Base-by-base conservation (phyloP, 192 early-diverging fungal genomes). In the Coemansia sp. region DNA sequence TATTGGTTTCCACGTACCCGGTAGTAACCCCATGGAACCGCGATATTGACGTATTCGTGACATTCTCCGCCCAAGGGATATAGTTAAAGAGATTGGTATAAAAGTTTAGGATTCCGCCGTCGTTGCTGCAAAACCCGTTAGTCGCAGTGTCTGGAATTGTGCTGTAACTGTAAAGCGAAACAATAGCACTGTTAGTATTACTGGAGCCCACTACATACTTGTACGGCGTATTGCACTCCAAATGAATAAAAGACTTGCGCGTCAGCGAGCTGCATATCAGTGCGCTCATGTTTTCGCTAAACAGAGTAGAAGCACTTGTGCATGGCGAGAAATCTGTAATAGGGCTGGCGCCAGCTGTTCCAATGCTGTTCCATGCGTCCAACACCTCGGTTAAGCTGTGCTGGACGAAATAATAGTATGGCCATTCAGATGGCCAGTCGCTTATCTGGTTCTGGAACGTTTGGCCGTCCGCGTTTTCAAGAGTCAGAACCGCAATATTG, bases 341-440 rank as follows among this genome's bases (percentile, higher is more conserved):
- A 48, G 65, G 55, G 26, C 41, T 35, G 15, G 38, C 55, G 20
- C 41, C 44, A 18, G 38, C 23, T 6, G 45, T 34, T 10, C 33
- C 33, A n/a, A 57, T 41, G 33, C 18, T 48, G 39, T 67, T 67
- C 65, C 65, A 67, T 15, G 12, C 15, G 21, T 23, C 35, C 33
- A 59, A n/a, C 23, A 24, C 56, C 0, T 53, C 34, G 0, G 23
- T 46, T 2, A 60, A 49, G n/a, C 51, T 36, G 9, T 30, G 12
- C 14, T 67, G 56, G 18, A 67, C 43, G 20, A 67, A 46, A 26
- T 45, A 56, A 2, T 56, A 59, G 11, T 44, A 48, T 48, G 41
- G 15, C 65, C 65, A 67, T 35, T 67, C 65, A 5, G 57, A n/a
- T 18, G 65, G 65, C 65, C 55, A 59, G 52, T 67, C 57, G 2